These are phyloP conservation scores for Phialophora macrospora DNA, from an alignment of 2,329 filamentous ascomycete genomes.

Conservation along the genomic window DNA sequence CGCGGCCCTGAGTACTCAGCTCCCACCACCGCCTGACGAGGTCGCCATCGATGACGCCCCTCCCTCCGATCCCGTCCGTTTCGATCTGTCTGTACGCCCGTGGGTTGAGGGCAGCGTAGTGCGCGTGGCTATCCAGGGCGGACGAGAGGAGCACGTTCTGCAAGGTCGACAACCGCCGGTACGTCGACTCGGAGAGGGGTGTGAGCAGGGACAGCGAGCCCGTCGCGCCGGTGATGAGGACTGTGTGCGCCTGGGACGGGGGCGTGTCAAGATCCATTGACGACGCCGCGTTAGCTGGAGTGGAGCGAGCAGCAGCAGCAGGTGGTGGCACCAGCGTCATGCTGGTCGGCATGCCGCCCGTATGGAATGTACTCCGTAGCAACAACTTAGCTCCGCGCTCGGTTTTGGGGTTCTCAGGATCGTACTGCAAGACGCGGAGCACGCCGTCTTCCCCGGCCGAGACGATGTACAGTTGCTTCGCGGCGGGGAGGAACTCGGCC, in stretches of 20 bases:
- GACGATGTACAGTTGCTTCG: constrained; percentile 79
- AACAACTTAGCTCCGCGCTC: constrained; percentile 86
- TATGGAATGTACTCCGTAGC: constrained; percentile 84
- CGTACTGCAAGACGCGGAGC: constrained; percentile 87
- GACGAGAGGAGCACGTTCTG: constrained; percentile 74
- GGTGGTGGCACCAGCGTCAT: constrained; percentile 71
- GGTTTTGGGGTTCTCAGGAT: constrained; percentile 94
- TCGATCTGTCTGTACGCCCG: constrained; percentile 71
- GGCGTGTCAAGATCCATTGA: constrained; percentile 16
- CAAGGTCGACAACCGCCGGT: constrained; percentile 81
- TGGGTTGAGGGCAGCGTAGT: constrained; percentile 80
- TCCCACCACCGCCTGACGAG: constrained; percentile 76
- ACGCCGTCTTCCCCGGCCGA: constrained; percentile 84
- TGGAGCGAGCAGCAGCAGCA: neutral
- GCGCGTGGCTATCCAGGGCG: constrained; percentile 64
- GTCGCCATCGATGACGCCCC: constrained; percentile 78
- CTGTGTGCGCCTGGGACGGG: neutral
- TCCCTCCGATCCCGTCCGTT: constrained; percentile 56
- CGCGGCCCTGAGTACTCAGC: constrained; percentile 70
- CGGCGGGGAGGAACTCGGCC: constrained; percentile 87
- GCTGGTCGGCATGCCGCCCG: constrained; percentile 75
- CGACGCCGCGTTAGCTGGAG: neutral
- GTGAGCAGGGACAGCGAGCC: constrained; percentile 60
- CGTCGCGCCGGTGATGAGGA: neutral
- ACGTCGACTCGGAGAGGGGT: constrained; percentile 76